These are phyloP conservation scores for Chlorella sorokiniana DNA, from an alignment of 139 green algal genomes.

Conservation along the genomic window DNA sequence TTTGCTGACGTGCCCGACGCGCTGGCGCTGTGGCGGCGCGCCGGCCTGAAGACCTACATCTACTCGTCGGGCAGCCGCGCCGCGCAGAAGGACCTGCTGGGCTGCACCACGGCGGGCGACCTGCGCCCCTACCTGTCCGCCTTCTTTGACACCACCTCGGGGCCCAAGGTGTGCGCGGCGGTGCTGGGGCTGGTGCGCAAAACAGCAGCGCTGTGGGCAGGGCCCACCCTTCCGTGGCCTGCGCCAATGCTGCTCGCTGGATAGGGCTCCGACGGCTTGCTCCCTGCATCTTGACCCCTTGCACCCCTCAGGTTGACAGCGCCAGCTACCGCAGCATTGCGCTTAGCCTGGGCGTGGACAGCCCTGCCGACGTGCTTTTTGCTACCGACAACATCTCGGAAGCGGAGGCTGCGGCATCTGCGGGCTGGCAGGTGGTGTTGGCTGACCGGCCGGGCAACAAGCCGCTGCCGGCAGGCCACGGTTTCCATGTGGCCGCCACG, in stretches of 20 bases:
- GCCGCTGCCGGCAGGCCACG: constrained; percentile 60
- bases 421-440: constrained; percentile 82
- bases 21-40: constrained; percentile 68
- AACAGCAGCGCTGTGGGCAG: too few species aligned
- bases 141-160: constrained; percentile 94
- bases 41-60: constrained; percentile 93
- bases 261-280: too few species aligned
- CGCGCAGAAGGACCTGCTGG: constrained; percentile 73
- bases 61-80: constrained; percentile 85
- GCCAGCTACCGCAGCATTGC: constrained; percentile 85
- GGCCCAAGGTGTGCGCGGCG: constrained; percentile 61
- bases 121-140: constrained; percentile 84
- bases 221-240: too few species aligned
- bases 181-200: background rate
- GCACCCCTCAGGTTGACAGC: constrained; percentile 44
- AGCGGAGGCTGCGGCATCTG: constrained; percentile 75
- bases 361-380: constrained; percentile 79
- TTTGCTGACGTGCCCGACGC: constrained; percentile 83
- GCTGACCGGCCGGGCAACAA: constrained; percentile 81
- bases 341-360: constrained; percentile 75
- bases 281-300: too few species aligned
- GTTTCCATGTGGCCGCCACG: constrained; percentile 59
- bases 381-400: constrained; percentile 86
- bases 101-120: constrained; percentile 74
- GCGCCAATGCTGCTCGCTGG: too few species aligned